Evolutionary conservation across 768 basidiomycete species (phyloP).

Genomic region (Symmetrospora coprosmae): DNA sequence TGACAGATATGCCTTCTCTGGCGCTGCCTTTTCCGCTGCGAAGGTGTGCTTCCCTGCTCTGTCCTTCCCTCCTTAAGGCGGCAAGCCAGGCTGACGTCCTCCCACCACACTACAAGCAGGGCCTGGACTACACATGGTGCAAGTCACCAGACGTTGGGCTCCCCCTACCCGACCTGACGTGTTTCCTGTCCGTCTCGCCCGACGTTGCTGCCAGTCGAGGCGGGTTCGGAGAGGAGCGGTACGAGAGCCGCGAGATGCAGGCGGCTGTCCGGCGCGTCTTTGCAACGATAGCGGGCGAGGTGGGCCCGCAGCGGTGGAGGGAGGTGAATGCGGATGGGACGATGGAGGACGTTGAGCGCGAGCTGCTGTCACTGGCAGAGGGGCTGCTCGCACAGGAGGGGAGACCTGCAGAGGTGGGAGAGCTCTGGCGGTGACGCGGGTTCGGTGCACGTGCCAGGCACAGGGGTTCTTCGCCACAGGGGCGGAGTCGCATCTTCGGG

Average conservation of each 20-base stretch:
- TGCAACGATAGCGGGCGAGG: background rate
- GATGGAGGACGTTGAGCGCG: slow-evolving; percentile 6
- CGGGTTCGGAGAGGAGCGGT: slow-evolving; percentile 33
- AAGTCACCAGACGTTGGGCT: slow-evolving; percentile 69
- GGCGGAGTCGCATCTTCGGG: no score
- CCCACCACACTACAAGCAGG: slow-evolving; percentile 30
- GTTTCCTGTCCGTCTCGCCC: slow-evolving; percentile 73
- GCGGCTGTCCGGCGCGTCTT: slow-evolving; percentile 51
- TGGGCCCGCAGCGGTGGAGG: background rate
- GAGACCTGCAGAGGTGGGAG: background rate
- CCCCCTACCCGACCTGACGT: slow-evolving; percentile 70
- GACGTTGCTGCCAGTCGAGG: slow-evolving; percentile 50
- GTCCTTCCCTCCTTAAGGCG: background rate
- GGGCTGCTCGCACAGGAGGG: no score
- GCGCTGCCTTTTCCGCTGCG: slow-evolving; percentile 60
- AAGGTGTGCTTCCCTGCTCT: slow-evolving; percentile 39
- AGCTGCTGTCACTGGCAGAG: background rate
- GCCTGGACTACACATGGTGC: slow-evolving; percentile 68
- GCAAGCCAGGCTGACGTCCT: background rate
- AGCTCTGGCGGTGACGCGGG: no score
- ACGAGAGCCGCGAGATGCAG: slow-evolving; percentile 60
- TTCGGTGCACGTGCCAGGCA: no score
- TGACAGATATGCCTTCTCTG: slow-evolving; percentile 93
- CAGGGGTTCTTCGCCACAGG: no score
- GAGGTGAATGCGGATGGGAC: slow-evolving; percentile 7